These are phyloP conservation scores for Colletotrichum plurivorum DNA, from an alignment of 2,329 filamentous ascomycete species.

Conservation along the genomic window DNA sequence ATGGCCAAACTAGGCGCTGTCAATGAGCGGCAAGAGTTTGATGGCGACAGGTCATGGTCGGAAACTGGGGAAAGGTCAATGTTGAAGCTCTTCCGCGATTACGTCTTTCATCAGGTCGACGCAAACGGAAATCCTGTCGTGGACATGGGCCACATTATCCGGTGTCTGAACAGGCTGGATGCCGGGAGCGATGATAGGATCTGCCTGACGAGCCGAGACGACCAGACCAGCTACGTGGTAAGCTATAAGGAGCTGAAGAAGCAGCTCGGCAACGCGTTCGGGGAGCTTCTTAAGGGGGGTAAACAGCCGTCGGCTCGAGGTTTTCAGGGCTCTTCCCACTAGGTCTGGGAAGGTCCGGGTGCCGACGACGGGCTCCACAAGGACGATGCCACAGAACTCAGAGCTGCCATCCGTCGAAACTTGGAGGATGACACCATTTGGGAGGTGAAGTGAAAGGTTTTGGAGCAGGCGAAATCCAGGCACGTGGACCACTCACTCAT, in stretches of 20 bases:
- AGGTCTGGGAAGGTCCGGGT: slow-evolving; percentile 27
- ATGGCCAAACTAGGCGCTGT: slow-evolving; percentile 87
- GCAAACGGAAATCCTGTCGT: slow-evolving; percentile 85
- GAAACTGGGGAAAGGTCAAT: slow-evolving; percentile 94
- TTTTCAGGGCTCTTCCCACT: slow-evolving; percentile 48
- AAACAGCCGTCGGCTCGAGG: slow-evolving; percentile 50
- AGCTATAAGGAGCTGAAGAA: slow-evolving; percentile 91
- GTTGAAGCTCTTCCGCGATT: slow-evolving; percentile 95
- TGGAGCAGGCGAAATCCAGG: background rate
- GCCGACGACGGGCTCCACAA: background rate
- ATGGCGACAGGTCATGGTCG: slow-evolving; percentile 84
- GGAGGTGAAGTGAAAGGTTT: background rate
- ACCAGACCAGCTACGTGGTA: slow-evolving; percentile 89
- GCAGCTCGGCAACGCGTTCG: slow-evolving; percentile 70
- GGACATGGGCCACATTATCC: slow-evolving; percentile 89
- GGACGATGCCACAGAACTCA: background rate
- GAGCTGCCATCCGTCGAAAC: background rate
- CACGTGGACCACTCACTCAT: background rate
- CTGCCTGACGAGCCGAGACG: slow-evolving; percentile 88
- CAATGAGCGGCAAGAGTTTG: slow-evolving; percentile 90
- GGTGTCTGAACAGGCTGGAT: slow-evolving; percentile 92
- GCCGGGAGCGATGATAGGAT: slow-evolving; percentile 90
- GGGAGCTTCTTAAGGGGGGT: slow-evolving; percentile 67
- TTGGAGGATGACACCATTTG: background rate
- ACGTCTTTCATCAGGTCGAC: slow-evolving; percentile 97